Base-by-base conservation (phyloP, 805 yeast genomes). In the Candida awuae region DNA sequence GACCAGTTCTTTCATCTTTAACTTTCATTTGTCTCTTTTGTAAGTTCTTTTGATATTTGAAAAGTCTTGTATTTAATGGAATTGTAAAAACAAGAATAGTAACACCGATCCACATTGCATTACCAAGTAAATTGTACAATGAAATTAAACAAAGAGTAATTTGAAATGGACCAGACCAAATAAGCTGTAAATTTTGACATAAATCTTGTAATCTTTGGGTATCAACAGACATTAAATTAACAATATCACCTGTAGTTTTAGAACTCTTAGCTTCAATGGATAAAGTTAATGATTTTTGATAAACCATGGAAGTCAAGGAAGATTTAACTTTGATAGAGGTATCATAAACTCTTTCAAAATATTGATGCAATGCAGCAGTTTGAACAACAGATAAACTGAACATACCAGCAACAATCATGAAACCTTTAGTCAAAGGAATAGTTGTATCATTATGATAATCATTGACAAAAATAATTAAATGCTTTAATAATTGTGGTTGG, bases 91-190 rank as follows among this genome's bases (percentile, higher is more conserved):
- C 54, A 75, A 88, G 76, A 42, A 90, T 77, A 23, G 72, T 61
- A 12, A 90, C 94, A 58, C 97, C 97, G 30, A 94, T 81, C 95
- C 96, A 85, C 94, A 88, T 87, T n/a, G 92, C 74, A 43, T 78
- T 75, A 27, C 96, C 96, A 41, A 88, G 61, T 32, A 88, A 62
- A 4, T 73, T 71, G 58, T 86, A 74, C 38, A 88, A 67, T 1
- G 92, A 80, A 32, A 70, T 59, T 45, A 88, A 67, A 67, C 97
- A 86, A 41, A 88, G 61, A 18, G 70, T 53, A 48, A 88, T 77
- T 62, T 88, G 95, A 62, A 87, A 82, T 1, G 97, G 97, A 35
- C 95, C 95, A 1, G 95, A 85, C 94, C 95, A 86, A 36, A 84
- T 67, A 38, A 85, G 69, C 51, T 84, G 81, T 46, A 87, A 73